Evolutionary conservation across 1,139 yeast genomes (phyloP).

Genomic region (Pichia sp.): DNA sequence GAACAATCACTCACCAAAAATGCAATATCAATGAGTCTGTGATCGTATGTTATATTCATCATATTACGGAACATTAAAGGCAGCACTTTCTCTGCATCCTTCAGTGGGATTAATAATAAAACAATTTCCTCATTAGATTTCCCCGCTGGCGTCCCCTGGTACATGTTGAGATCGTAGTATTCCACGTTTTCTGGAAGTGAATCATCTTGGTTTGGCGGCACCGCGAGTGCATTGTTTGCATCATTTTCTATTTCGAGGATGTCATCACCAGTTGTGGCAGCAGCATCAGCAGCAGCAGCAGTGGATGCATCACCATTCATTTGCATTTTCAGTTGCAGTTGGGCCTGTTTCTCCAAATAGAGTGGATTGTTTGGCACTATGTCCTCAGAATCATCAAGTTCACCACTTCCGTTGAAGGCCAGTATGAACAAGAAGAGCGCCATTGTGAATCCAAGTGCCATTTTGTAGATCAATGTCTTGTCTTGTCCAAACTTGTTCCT

Average conservation of each 20-base stretch:
- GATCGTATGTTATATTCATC: slow-evolving; percentile 83
- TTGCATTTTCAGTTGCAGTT: background rate
- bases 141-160: slow-evolving; percentile 50
- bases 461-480: background rate
- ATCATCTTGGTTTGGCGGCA: slow-evolving; percentile 11
- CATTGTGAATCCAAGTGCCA: background rate
- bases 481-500: too few relatives aligned
- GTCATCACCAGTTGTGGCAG: background rate
- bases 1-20: slow-evolving; percentile 82
- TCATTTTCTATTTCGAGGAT: slow-evolving; percentile 2
- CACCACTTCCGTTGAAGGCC: background rate
- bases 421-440: background rate
- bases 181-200: slow-evolving; percentile 34
- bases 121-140: slow-evolving; percentile 55
- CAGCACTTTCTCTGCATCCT: slow-evolving; percentile 75
- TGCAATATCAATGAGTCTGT: slow-evolving; percentile 72
- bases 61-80: slow-evolving; percentile 80
- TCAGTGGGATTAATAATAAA: slow-evolving; percentile 65
- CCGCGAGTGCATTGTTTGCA: slow-evolving; percentile 8
- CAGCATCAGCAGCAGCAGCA: background rate
- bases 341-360: background rate
- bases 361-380: background rate
- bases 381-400: background rate
- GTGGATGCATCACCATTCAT: background rate
- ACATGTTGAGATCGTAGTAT: slow-evolving; percentile 54